Evolutionary conservation across 768 basidiomycete genomes (phyloP).

Genomic region (Podaxis carcinomalis): DNA sequence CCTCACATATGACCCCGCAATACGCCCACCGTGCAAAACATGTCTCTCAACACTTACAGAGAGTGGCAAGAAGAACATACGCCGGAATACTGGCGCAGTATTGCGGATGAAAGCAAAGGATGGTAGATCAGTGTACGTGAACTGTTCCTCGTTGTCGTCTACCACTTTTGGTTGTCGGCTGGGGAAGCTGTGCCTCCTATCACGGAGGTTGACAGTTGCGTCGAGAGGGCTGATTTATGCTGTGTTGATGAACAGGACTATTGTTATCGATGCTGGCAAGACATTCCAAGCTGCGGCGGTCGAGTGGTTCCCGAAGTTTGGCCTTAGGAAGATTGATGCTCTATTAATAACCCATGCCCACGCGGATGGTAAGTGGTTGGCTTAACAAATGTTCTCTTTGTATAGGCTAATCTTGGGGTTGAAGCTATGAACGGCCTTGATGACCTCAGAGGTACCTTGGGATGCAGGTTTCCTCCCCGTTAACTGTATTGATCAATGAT

Average conservation of each 20-base stretch:
- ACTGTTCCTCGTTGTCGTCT: not conserved
- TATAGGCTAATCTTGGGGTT: not conserved
- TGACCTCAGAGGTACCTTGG: constrained; percentile 67
- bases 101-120: constrained; percentile 43
- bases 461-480: not conserved
- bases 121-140: constrained; percentile 47
- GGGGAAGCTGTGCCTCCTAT: not conserved
- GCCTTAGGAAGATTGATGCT: constrained; percentile 51
- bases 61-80: constrained; percentile 76
- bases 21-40: constrained; percentile 46
- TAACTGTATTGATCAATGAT: constrained; percentile 5
- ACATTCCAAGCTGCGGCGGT: constrained; percentile 59
- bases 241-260: constrained; percentile 42
- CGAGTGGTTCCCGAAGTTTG: constrained; percentile 62
- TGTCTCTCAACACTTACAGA: constrained; percentile 64
- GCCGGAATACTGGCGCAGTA: constrained; percentile 79
- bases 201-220: not conserved
- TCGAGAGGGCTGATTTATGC: not conserved
- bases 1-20: constrained; percentile 61
- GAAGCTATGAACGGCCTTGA: constrained; percentile 86
- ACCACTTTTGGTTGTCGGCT: not conserved
- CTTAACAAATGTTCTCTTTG: not conserved
- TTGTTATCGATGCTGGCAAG: constrained; percentile 84
- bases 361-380: constrained; percentile 53
- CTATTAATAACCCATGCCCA: constrained; percentile 86